Evolutionary conservation across 192 early-diverging fungal species (phyloP), one percentile per base, ranked within the genome.

Genomic region (Podila clonocystis): DNA sequence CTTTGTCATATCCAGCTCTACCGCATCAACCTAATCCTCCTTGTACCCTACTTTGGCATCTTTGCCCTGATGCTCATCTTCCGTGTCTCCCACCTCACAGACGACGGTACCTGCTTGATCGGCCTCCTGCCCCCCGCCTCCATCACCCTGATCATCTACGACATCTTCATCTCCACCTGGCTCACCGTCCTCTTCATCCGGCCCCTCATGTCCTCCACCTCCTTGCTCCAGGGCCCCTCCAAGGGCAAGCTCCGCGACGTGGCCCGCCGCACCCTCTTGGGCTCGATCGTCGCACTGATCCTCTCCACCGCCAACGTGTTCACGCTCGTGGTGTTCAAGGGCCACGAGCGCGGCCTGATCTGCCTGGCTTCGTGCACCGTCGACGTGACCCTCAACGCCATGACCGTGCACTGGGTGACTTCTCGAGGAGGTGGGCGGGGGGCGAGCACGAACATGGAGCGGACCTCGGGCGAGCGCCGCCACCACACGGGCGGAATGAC

Each of bases 381-480:
- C 20, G 86, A 87, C 67, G 86, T 87, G 28, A 85, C 84, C 0
- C 62, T 87, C n/a, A 87, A 85, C 45, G 74, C 82, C 19, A 67
- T 69, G 9, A 75, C 74, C 5, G 66, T 87, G n/a, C 84, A 85
- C 58, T 87, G 86, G 86, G 86, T 85, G 20, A 85, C 80, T 13
- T 71, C 68, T 9, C 68, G 75, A 29, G 74, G 74, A 34, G 29
- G 62, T 38, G 58, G 65, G 8, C 49, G 68, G 9, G 30, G 48
- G 17, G 50, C 22, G 17, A 26, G 24, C 34, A 9, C 11, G 50
- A 58, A 49, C 36, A 5, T 63, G 29, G 75, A 78, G 33, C 33
- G 60, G 9, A 45, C 63, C 5, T 71, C 75, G 0, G 38, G 9
- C 22, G 75, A 71, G 11, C 63, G 64, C 19, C 33, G 75, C 41